Evolutionary conservation across 2,329 filamentous ascomycete species (phyloP), one percentile per base, ranked within the genome.

Genomic region (Didymella lethalis): DNA sequence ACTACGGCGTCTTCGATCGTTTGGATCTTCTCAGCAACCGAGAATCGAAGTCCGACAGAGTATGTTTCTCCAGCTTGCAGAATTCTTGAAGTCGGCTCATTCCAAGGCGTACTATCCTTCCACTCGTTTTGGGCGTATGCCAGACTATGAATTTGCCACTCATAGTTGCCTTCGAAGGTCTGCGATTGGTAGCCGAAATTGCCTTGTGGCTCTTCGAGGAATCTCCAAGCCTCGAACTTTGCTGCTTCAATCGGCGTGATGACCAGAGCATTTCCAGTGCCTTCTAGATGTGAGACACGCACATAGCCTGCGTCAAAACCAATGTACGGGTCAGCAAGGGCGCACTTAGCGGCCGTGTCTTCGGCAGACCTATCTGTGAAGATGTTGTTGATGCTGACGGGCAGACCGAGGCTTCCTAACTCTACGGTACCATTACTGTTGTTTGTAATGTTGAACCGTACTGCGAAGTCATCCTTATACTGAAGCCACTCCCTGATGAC

Each of bases 321-420:
- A n/a, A 88, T 82, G 53, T 86, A 87, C 0, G 86, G 85, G 55
- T 88, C 86, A 0, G 83, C 79, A 3, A 88, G 77, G 0, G 83
- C 84, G 67, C 86, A 88, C 26, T 79, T 77, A 0, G 75, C 71
- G 52, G 82, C 80, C 7, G 82, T 85, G 7, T 85, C 80, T 2
- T 75, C 73, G 0, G 84, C 79, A 1, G 75, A 71, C 8, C 84
- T 80, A 44, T 78, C 77, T 12, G 81, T 85, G 66, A 88, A 88
- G 64, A 88, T 86, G 69, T 83, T 88, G 74, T 88, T 88, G 75
- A 87, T 86, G 67, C 86, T 84, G 20, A 84, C 80, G 0, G 85
- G 85, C 49, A 88, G 82, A 0, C 85, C 86, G 1, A 88, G 76
- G 47, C 82, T 82, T 1, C 86, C 86, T 5, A 88, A 71, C 57